These are phyloP conservation scores for Pestalotiopsis sp. DNA, from an alignment of 2,329 filamentous ascomycete species.

Conservation along the genomic window DNA sequence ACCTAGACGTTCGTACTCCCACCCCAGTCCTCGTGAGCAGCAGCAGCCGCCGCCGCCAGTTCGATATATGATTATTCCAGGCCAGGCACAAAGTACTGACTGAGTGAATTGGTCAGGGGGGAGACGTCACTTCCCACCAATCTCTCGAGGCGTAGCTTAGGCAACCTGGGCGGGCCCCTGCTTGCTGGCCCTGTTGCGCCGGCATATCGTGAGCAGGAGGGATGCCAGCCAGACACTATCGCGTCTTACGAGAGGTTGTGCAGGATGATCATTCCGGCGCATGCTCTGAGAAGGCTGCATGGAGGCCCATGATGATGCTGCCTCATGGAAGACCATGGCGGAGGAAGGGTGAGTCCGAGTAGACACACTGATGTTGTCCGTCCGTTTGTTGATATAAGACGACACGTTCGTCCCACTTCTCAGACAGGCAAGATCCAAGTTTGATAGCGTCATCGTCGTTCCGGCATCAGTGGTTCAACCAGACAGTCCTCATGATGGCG, in stretches of 20 bases:
- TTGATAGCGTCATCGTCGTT: not conserved
- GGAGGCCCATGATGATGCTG: not conserved
- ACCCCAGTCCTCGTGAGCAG: conserved; percentile 6
- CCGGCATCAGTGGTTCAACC: not conserved
- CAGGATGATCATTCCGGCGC: not conserved
- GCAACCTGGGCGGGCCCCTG: too few relatives aligned
- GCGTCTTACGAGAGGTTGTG: not conserved
- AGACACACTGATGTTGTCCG: not conserved
- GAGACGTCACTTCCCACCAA: conserved; percentile 10
- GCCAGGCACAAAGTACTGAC: not conserved
- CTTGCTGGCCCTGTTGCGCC: not conserved
- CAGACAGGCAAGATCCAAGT: not conserved
- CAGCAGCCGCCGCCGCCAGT: not conserved
- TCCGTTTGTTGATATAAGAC: conserved; percentile 8
- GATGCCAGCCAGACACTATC: not conserved
- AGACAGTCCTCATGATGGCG: not conserved
- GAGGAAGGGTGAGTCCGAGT: not conserved
- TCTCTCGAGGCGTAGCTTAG: not conserved
- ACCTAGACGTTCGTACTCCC: not conserved
- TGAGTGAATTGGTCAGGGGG: not conserved
- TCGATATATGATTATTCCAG: not conserved
- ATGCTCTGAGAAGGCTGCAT: not conserved
- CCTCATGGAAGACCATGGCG: not conserved
- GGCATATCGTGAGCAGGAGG: not conserved
- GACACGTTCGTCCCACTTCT: not conserved